Percentiles rank a stretch among this genome's conserved stretches.
Conservation (phyloP, 2,329 filamentous ascomycete genomes). For the Nothophoma quercina region DNA sequence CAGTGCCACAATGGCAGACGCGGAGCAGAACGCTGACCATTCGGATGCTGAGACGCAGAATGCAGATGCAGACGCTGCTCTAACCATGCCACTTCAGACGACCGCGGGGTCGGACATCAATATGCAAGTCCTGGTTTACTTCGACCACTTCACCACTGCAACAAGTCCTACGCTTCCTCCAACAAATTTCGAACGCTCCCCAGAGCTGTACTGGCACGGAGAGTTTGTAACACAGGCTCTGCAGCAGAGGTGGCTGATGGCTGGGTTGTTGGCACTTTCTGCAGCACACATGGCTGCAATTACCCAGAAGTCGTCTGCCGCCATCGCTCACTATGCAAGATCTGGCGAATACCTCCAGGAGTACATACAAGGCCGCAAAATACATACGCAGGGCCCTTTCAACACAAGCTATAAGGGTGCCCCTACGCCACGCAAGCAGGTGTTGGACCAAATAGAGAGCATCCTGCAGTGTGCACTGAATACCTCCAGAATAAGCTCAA, state of each 20-base stretch:
- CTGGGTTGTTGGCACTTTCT: slow-evolving; percentile 34
- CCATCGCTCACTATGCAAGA: neutral
- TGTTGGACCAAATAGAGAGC: slow-evolving; percentile 10
- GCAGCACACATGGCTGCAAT: slow-evolving; percentile 27
- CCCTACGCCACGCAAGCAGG: neutral
- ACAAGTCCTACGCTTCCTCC: neutral
- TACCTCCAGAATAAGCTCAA: too few species aligned
- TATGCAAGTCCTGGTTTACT: slow-evolving; percentile 35
- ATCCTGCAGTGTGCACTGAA: slow-evolving; percentile 2
- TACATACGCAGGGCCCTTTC: neutral
- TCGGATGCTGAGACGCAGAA: neutral
- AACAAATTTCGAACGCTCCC: neutral
- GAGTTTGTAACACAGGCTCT: slow-evolving; percentile 28
- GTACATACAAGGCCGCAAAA: neutral
- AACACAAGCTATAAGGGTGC: neutral
- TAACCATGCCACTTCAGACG: too few species aligned
- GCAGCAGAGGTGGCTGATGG: slow-evolving; percentile 35
- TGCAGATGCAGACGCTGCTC: too few species aligned
- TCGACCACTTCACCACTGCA: slow-evolving; percentile 31
- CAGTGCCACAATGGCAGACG: neutral
- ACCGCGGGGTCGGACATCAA: slow-evolving; percentile 9
- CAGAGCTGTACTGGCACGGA: slow-evolving; percentile 34
- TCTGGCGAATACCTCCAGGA: neutral
- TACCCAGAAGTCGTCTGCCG: neutral
- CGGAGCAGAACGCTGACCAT: neutral